Evolutionary conservation across 306 rosid species (phyloP).

Genomic region (Lithocarpus polystachyus): DNA sequence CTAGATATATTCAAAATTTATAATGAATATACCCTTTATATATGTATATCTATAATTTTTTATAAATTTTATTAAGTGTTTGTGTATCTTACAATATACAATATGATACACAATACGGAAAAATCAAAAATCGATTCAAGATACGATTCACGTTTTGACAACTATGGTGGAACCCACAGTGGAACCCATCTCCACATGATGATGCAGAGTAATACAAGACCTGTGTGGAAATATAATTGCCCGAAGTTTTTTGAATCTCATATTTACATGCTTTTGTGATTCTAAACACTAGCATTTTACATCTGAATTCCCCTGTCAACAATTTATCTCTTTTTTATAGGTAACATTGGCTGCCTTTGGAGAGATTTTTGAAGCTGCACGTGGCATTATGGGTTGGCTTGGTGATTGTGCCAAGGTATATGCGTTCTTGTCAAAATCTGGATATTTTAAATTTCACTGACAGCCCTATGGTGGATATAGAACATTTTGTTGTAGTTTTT

Average conservation of each 20-base stretch:
- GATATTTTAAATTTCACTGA: conserved; percentile 4
- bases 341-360: conserved; percentile 92
- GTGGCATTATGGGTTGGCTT: conserved; percentile 82
- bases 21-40: too few species aligned
- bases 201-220: neutral
- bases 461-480: conserved; percentile 1
- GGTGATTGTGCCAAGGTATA: conserved; percentile 88
- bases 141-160: too few species aligned
- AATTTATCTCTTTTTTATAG: conserved; percentile 28
- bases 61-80: too few species aligned
- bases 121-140: too few species aligned
- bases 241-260: neutral
- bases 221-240: neutral
- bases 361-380: conserved; percentile 87
- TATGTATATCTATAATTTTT: too few species aligned
- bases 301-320: neutral
- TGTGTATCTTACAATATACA: too few species aligned
- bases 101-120: too few species aligned
- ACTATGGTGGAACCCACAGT: too few species aligned
- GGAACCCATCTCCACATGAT: neutral
- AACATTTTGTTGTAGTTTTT: neutral
- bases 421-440: conserved; percentile 9
- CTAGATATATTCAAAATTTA: too few species aligned
- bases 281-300: neutral
- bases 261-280: neutral